phyloP scores from a whole-genome alignment of 805 yeast species.

The Yarrowia divulgata region DNA sequence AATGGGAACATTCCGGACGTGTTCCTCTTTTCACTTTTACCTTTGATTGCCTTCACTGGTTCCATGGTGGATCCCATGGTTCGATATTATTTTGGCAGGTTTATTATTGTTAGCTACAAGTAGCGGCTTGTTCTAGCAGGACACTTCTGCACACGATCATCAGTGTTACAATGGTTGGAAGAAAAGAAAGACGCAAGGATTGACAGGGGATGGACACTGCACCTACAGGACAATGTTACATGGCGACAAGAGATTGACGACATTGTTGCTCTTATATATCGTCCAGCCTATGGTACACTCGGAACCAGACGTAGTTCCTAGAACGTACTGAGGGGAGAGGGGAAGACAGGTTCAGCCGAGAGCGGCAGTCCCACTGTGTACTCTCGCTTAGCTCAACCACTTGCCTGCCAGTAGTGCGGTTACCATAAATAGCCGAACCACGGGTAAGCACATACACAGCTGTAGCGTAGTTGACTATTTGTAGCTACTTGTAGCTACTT shows the following conservation, averaged over 20 bases:
- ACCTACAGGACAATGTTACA: constrained; percentile 9
- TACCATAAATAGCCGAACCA: background rate
- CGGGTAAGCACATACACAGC: no score
- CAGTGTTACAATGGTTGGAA: background rate
- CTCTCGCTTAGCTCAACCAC: background rate
- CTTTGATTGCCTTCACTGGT: constrained; percentile 8
- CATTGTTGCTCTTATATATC: background rate
- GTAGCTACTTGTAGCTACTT: no score
- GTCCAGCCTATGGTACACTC: no score
- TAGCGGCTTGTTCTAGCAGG: no score
- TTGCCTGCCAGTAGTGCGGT: background rate
- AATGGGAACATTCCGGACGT: background rate
- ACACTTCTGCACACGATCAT: no score
- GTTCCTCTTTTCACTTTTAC: background rate
- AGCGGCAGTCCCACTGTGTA: background rate
- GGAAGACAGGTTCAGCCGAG: background rate
- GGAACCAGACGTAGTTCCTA: no score
- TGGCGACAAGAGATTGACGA: background rate
- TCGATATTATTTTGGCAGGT: background rate
- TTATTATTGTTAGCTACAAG: no score
- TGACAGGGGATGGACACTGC: background rate
- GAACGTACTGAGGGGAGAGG: background rate
- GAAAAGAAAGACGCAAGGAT: background rate
- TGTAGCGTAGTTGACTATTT: no score
- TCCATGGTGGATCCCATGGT: background rate